A percentile compares a stretch with the other conserved stretches of the same genome.
Conservation (phyloP, 2,329 filamentous ascomycete genomes). For the Cordyceps militaris region DNA sequence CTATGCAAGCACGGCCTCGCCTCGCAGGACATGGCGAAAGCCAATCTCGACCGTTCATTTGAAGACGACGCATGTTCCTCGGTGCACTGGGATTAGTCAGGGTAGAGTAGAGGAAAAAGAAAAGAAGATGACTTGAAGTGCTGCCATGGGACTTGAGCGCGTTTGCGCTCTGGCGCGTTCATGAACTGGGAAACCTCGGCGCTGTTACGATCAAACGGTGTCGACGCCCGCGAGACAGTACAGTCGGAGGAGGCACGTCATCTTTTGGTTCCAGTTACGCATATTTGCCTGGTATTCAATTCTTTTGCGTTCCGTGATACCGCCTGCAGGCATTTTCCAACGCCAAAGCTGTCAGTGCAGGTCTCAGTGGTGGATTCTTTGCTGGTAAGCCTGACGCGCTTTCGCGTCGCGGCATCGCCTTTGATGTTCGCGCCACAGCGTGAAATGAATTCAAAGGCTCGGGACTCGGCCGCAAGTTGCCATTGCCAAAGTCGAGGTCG, state of each 20-base stretch:
- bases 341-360: neutral
- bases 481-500: neutral
- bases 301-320: neutral
- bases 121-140: neutral
- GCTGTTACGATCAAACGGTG: neutral
- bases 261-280: too few species aligned
- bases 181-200: neutral
- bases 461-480: neutral
- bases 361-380: neutral
- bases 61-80: constrained; percentile 5
- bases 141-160: neutral
- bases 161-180: neutral
- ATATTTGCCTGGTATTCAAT: neutral
- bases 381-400: constrained; percentile 5
- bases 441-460: neutral
- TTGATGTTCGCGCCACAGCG: neutral
- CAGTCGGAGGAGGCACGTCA: neutral
- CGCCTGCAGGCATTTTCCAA: neutral
- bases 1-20: constrained; percentile 1
- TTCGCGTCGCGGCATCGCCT: neutral
- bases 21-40: neutral
- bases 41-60: constrained; percentile 8
- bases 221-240: neutral
- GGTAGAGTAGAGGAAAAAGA: too few species aligned
- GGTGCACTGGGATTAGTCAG: neutral